A percentile compares a stretch with the other conserved stretches of the same genome.
phyloP scores from a whole-genome alignment of 2,329 filamentous ascomycete genomes.

The Monosporascus sp. region DNA sequence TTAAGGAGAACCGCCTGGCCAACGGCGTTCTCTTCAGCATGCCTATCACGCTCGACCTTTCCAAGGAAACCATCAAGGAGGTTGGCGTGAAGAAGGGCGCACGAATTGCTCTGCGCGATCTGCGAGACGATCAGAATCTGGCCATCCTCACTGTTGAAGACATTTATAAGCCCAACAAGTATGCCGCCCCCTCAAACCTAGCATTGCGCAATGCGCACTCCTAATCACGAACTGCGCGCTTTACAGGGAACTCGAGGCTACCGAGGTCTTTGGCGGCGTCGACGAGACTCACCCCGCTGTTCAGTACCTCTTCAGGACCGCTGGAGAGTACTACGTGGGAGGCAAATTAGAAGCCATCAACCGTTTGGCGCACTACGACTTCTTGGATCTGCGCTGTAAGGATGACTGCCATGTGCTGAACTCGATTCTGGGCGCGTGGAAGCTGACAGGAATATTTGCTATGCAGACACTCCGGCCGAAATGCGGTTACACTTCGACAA shows the following conservation, averaged over 20 bases:
- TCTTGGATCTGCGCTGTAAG: slow-evolving; percentile 89
- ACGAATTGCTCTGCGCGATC: slow-evolving; percentile 84
- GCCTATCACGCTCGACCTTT: slow-evolving; percentile 89
- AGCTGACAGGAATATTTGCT: slow-evolving; percentile 7
- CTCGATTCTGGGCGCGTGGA: neutral
- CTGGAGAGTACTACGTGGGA: slow-evolving; percentile 86
- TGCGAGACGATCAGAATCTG: slow-evolving; percentile 92
- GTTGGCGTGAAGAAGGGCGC: slow-evolving; percentile 72
- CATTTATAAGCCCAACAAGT: slow-evolving; percentile 95
- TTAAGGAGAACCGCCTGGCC: slow-evolving; percentile 78
- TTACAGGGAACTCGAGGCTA: slow-evolving; percentile 75
- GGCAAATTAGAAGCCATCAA: slow-evolving; percentile 95
- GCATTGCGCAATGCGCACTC: slow-evolving; percentile 51
- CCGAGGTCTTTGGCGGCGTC: slow-evolving; percentile 88
- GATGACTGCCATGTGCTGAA: neutral
- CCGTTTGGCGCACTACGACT: slow-evolving; percentile 97
- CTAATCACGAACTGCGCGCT: slow-evolving; percentile 10
- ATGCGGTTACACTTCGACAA: slow-evolving; percentile 97
- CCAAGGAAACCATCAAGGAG: slow-evolving; percentile 67
- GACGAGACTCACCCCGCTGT: slow-evolving; percentile 88
- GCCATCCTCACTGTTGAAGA: slow-evolving; percentile 95
- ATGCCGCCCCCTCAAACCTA: slow-evolving; percentile 31
- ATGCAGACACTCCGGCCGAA: slow-evolving; percentile 80
- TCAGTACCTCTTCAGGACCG: slow-evolving; percentile 77
- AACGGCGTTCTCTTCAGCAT: slow-evolving; percentile 93